These are phyloP conservation scores for Penicillium sp. DNA, from an alignment of 2,329 filamentous ascomycete genomes.

Conservation along the genomic window DNA sequence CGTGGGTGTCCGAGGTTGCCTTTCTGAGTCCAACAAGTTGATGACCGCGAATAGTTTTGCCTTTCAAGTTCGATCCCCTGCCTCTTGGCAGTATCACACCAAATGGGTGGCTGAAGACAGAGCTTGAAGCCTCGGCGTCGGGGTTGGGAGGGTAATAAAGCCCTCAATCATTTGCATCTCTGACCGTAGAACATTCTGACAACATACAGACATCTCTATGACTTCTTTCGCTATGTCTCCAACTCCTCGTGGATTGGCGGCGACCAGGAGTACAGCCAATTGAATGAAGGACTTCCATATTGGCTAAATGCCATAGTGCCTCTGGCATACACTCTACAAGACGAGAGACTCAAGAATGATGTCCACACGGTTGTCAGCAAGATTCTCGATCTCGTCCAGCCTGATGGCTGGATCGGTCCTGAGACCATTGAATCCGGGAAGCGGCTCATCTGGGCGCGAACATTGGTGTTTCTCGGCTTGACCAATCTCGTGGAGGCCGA, in stretches of 20 bases:
- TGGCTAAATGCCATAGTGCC: constrained; percentile 62
- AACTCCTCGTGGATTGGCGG: constrained; percentile 56
- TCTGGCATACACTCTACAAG: constrained; percentile 54
- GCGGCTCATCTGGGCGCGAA: constrained; percentile 57
- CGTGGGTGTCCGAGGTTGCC: neutral
- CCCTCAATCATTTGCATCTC: neutral
- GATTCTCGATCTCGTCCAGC: constrained; percentile 51
- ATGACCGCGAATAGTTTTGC: constrained; percentile 1
- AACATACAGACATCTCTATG: constrained; percentile 46
- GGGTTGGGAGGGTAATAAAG: constrained; percentile 48
- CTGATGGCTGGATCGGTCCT: constrained; percentile 61
- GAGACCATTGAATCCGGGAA: constrained; percentile 44
- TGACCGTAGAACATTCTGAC: neutral
- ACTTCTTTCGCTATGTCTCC: constrained; percentile 59
- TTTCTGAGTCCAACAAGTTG: neutral
- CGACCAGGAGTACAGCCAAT: constrained; percentile 51
- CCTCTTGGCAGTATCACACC: constrained; percentile 54
- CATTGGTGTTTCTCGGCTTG: constrained; percentile 53
- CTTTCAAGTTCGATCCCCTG: constrained; percentile 26
- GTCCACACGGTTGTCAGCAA: constrained; percentile 49
- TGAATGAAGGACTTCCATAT: constrained; percentile 60
- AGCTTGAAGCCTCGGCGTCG: constrained; percentile 51
- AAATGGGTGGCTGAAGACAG: constrained; percentile 54
- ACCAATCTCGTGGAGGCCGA: constrained; percentile 53
- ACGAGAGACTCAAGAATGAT: constrained; percentile 53